Base-by-base conservation (phyloP, 176 grass and related monocot species). In the Oryza glumipatula region DNA sequence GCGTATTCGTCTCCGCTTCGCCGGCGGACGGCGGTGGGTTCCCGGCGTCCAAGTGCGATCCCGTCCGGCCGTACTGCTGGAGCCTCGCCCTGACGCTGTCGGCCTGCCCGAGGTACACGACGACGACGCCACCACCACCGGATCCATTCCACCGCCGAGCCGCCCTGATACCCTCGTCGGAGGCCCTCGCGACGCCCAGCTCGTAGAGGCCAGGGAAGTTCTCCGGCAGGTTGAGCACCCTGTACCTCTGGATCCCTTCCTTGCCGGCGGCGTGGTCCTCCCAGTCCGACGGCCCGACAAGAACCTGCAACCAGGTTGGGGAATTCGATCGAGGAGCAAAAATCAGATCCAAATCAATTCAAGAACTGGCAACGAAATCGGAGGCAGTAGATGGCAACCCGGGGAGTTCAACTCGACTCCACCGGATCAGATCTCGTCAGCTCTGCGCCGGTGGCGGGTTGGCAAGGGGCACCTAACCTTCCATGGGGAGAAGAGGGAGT, bases 71-170 rank as follows among this genome's bases (percentile, higher is more conserved):
- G 36, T 98, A 98, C 63, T 98, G 93, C 86, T 98, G 96, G 43
- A 98, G 89, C 85, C 96, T 98, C 51, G 83, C 68, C 76, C 93
- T 87, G 77, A 98, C 85, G 65, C 87, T 98, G 38, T 98, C 96
- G 15, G 96, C 91, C 87, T 98, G 93, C 12, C 96, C 96, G 43
- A 98, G 76, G 88, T 98, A 98, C 61, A 98, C 93, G 44, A 95
- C 96, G 11, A 95, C 68, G 73, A 95, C 69, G 33, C 88, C 71
- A 36, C 73, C 71, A 36, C 73, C 74, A 36, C 73, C 74, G 73
- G 83, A 43, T 36, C 80, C 77, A 78, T 76, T 64, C 32, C 75
- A 78, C 26, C 75, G 81, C 26, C 87, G 87, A 41, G 89, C 63
- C 68, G 89, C 63, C 68, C 82, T 86, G 44, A 74, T 6, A 65